Evolutionary conservation across 192 early-diverging fungal genomes (phyloP), one percentile per base, ranked within the genome.

Genomic region (Thoreauomyces humboldtii): DNA sequence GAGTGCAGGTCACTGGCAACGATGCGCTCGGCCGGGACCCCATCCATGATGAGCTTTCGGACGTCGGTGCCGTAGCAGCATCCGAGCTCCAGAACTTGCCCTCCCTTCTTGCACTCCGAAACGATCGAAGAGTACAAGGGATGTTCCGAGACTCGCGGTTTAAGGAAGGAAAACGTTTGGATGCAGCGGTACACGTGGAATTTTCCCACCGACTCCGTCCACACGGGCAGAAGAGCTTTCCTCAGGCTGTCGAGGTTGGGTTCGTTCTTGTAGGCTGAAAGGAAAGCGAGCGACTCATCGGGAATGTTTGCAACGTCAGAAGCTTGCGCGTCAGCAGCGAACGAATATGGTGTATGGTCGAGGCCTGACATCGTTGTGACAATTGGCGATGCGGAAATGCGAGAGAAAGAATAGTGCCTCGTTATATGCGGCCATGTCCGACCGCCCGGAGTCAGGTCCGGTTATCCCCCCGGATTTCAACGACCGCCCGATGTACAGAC

Each of bases 61-160:
- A 59, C 51, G 63, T 74, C 73, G 6, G 70, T 73, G 28, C 73
- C 73, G 46, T 69, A 74, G 73, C 68, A 71, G 56, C 61, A 64
- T 0, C 73, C 73, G 15, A 71, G 29, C 33, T 74, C 73, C 4
- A 66, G 29, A 15, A 74, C 56, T 9, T 41, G 38, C 11, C 38
- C n/a, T 9, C 38, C 38, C 38, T 41, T 41, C 38, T 12, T 9
- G n/a, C n/a, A n/a, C 11, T 9, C 38, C 9, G 38, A 41, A 9
- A 36, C 2, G 22, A 52, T 15, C 5, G 35, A 19, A 1, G 12
- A 19, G 36, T 72, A 72, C 4, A 48, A 29, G 2, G 71, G 63
- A 43, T 72, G 64, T 9, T 29, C 7, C 2, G 31, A n/a, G 33
- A 69, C 38, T 19, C 48, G 35, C 7, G 71, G 58, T 12, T 50